A percentile compares a stretch with the other conserved stretches of the same genome.
Conservation (phyloP, 345 rosid genomes). For the Litchi chinensis region DNA sequence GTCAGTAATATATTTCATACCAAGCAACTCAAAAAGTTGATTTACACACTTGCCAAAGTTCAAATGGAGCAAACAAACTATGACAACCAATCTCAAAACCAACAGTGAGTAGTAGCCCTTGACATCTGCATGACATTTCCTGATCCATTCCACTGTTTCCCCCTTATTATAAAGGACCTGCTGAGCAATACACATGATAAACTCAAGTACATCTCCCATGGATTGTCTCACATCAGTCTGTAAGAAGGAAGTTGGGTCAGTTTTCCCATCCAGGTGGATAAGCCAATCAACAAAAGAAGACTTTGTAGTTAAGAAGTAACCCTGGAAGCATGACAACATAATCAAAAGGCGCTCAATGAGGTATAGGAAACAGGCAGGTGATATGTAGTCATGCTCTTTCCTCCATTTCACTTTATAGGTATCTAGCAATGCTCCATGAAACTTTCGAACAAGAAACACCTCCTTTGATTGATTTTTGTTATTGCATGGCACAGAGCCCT, state of each 20-base stretch:
- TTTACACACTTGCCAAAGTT: slow-evolving; percentile 27
- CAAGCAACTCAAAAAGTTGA: slow-evolving; percentile 22
- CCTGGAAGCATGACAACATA: slow-evolving; percentile 16
- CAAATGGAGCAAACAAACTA: slow-evolving; percentile 32
- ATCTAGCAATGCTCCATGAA: slow-evolving; percentile 36
- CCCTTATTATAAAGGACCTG: slow-evolving; percentile 11
- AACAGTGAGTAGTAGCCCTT: slow-evolving; percentile 16
- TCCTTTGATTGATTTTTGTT: background rate
- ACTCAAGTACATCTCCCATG: background rate
- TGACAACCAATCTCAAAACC: slow-evolving; percentile 33
- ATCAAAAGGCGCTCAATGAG: slow-evolving; percentile 42
- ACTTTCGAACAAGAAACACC: slow-evolving; percentile 6
- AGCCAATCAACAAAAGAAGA: slow-evolving; percentile 48
- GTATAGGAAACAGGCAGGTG: slow-evolving; percentile 46
- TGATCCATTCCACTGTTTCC: slow-evolving; percentile 35
- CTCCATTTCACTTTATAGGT: slow-evolving; percentile 40
- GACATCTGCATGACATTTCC: slow-evolving; percentile 10
- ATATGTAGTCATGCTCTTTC: slow-evolving; percentile 27
- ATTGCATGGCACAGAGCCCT: background rate
- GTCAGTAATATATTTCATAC: slow-evolving; percentile 15
- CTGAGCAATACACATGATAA: background rate
- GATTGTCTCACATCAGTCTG: background rate
- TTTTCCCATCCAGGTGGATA: slow-evolving; percentile 23
- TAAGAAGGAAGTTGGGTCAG: background rate
- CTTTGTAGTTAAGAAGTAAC: slow-evolving; percentile 27